Conservation (phyloP, 768 basidiomycete genomes). For the Mycena sanguinolenta region DNA sequence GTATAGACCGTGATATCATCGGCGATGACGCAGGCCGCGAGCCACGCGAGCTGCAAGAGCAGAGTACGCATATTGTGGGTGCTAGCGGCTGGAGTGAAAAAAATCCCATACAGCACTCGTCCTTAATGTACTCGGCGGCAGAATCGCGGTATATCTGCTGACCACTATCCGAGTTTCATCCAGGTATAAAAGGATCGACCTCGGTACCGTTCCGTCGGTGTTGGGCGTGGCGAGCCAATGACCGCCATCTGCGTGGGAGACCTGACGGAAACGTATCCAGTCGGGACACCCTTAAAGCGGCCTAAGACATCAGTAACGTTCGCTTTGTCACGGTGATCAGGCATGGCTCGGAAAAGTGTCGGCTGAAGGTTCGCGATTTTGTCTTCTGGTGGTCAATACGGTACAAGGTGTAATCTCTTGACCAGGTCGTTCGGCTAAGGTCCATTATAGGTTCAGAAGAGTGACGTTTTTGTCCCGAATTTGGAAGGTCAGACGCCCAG, state of each 20-base stretch:
- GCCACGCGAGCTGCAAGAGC: slow-evolving; percentile 26
- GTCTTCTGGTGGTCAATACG: no score
- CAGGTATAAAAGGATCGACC: slow-evolving; percentile 20
- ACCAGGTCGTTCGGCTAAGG: no score
- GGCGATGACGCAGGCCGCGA: slow-evolving; percentile 21
- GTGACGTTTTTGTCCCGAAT: no score
- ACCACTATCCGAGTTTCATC: slow-evolving; percentile 26
- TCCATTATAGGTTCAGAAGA: no score
- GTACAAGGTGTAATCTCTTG: no score
- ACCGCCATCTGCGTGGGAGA: not conserved
- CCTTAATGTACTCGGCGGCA: slow-evolving; percentile 22
- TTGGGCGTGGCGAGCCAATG: slow-evolving; percentile 19
- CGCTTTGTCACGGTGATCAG: no score
- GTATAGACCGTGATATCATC: slow-evolving; percentile 59
- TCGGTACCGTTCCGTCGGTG: not conserved
- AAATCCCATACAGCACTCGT: not conserved
- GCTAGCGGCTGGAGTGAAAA: not conserved
- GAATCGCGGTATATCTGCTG: slow-evolving; percentile 26
- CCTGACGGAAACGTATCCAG: not conserved
- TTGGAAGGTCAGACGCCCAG: no score
- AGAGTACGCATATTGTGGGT: slow-evolving; percentile 15
- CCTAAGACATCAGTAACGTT: no score
- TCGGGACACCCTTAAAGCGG: no score
- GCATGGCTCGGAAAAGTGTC: no score
- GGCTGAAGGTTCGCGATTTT: no score